Evolutionary conservation across 768 basidiomycete species (phyloP).

Genomic region (Amanita thiersii): DNA sequence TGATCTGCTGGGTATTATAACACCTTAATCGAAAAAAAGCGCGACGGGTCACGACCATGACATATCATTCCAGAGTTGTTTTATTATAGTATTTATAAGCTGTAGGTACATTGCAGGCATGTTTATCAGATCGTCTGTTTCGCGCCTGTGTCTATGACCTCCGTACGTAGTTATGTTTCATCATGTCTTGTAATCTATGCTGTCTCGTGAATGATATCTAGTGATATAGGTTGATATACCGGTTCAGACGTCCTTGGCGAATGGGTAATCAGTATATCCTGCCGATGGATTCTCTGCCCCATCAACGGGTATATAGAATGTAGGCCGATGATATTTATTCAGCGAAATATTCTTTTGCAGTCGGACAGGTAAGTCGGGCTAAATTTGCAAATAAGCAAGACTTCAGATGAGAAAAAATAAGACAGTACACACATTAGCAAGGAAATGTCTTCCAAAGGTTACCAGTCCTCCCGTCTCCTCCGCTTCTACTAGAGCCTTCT

Average conservation of each 20-base stretch:
- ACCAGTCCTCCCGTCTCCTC: slow-evolving; percentile 25
- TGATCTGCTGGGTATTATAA: too few relatives aligned
- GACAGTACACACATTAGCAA: slow-evolving; percentile 22
- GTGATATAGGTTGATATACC: too few relatives aligned
- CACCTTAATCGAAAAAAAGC: too few relatives aligned
- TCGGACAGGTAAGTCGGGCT: slow-evolving; percentile 36
- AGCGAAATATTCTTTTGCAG: slow-evolving; percentile 25
- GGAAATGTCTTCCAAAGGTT: slow-evolving; percentile 21
- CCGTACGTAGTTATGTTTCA: too few relatives aligned
- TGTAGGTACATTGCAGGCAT: too few relatives aligned
- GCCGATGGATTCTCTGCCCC: slow-evolving; percentile 12
- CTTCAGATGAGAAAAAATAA: not conserved
- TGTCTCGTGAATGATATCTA: too few relatives aligned
- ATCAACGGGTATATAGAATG: slow-evolving; percentile 29
- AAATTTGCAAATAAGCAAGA: not conserved
- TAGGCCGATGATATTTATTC: slow-evolving; percentile 23
- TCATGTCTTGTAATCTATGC: too few relatives aligned
- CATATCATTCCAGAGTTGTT: too few relatives aligned
- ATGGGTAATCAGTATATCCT: slow-evolving; percentile 25
- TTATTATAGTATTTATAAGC: too few relatives aligned
- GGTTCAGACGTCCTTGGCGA: slow-evolving; percentile 12
- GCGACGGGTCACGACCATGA: too few relatives aligned
- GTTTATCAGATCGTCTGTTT: too few relatives aligned
- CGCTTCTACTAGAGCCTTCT: slow-evolving; percentile 27
- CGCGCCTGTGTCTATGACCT: too few relatives aligned